Base-by-base conservation (phyloP, 805 yeast genomes). In the Kodamaea lidongshanica region DNA sequence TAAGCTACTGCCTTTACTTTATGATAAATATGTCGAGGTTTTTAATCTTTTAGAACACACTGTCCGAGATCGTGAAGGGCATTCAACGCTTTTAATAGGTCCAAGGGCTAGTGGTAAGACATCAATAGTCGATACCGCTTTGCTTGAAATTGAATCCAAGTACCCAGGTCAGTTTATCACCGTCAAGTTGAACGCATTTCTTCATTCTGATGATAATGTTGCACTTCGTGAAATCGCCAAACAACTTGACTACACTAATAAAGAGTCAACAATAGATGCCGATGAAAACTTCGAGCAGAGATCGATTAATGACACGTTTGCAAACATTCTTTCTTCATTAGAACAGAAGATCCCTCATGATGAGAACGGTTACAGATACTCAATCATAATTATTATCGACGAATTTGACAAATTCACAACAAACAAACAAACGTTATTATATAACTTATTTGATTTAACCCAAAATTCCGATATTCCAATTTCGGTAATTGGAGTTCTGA, bases 191-290 rank as follows among this genome's bases (percentile, higher is more conserved):
- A 76, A 79, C 36, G 96, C 96, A 0, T 54, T 68, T 9, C 67
- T 78, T 3, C 95, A 85, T 48, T 49, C 67, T 4, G 86, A 80
- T 41, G 97, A 89, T 47, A 70, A 67, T 27, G 58, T 71, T 28
- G 97, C 97, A 0, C 71, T 92, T 9, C 69, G 88, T 30, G 88
- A 85, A 41, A 81, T 92, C 34, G 95, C 95, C 0, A 64, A 79
- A 25, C 96, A 88, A 52, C 56, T 89, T 23, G 95, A 85, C 48
- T 48, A 50, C 38, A 35, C 25, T 23, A 28, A 22, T 19, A 32
- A 25, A n/a, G 32, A 25, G 12, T 28, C 26, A 4, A 38, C 36
- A 7, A 32, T 28, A 4, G 34, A 39, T n/a, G 39, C 40, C 15
- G 37, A 42, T 12, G 38, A 43, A 34, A 37, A 39, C 19, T 65